Conservation (phyloP, 2,329 filamentous ascomycete species). For the Cytospora schulzeri region DNA sequence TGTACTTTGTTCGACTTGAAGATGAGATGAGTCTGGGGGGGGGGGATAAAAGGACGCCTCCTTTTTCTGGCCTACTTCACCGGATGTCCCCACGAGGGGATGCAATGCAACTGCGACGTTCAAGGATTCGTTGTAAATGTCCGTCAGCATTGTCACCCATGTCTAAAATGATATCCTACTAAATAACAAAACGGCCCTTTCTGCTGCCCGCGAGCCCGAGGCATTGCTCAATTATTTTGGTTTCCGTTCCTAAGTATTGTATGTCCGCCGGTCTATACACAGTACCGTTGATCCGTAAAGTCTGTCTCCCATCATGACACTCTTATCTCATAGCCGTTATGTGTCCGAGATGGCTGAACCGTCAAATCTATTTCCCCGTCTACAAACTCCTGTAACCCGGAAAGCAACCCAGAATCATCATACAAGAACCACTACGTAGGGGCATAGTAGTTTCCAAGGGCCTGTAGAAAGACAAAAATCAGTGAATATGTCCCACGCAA, state of each 20-base stretch:
- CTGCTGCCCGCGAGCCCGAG: conserved; percentile 19
- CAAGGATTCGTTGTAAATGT: conserved; percentile 2
- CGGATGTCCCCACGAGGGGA: conserved; percentile 8
- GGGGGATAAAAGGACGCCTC: conserved; percentile 2
- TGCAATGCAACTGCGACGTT: conserved; percentile 3
- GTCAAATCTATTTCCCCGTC: conserved; percentile 3
- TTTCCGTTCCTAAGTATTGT: not conserved
- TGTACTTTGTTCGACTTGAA: not conserved
- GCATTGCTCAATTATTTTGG: not conserved
- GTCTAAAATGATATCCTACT: not conserved
- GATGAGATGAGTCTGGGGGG: not conserved
- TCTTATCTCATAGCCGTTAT: not conserved
- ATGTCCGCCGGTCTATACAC: not conserved
- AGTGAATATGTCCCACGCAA: not conserved
- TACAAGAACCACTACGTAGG: conserved; percentile 22
- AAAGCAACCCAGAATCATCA: not conserved
- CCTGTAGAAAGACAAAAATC: conserved; percentile 11
- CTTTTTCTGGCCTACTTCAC: not conserved
- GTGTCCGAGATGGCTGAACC: not conserved
- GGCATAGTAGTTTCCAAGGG: conserved; percentile 12
- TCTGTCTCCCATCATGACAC: too few relatives aligned
- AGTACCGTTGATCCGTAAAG: not conserved
- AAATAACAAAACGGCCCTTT: conserved; percentile 7
- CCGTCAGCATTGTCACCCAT: conserved; percentile 1
- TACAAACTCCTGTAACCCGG: conserved; percentile 10